phyloP scores from a whole-genome alignment of 257 asterid genomes.

The Solanum pinnatisectum region DNA sequence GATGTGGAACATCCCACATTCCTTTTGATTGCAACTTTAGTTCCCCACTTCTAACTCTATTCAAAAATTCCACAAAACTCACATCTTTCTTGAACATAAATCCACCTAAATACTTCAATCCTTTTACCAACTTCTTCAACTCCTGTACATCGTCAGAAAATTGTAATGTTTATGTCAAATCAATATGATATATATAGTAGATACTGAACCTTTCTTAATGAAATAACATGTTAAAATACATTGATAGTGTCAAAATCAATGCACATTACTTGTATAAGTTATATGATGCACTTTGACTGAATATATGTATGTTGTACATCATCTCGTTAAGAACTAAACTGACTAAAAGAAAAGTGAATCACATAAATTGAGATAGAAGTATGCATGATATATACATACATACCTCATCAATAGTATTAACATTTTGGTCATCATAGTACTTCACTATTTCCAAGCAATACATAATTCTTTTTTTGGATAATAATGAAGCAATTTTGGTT shows the following conservation, averaged over 20 bases:
- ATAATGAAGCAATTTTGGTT: constrained; percentile 13
- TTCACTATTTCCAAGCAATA: constrained; percentile 47
- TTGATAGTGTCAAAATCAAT: background rate
- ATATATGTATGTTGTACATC: background rate
- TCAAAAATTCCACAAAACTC: constrained; percentile 31
- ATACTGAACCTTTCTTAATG: no score
- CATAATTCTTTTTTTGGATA: constrained; percentile 24
- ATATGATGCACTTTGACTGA: background rate
- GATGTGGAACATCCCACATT: constrained; percentile 46
- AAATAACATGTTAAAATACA: background rate
- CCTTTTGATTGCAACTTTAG: constrained; percentile 19
- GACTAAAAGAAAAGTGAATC: background rate
- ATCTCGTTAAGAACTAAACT: no score
- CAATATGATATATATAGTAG: fast-evolving
- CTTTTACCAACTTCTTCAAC: constrained; percentile 14
- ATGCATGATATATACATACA: constrained; percentile 4
- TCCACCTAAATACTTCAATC: constrained; percentile 22
- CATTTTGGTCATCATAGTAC: constrained; percentile 20
- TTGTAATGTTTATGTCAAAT: background rate
- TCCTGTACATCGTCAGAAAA: constrained; percentile 18
- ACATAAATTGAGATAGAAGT: background rate
- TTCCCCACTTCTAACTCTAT: constrained; percentile 46
- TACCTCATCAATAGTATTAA: constrained; percentile 30
- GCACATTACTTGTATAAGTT: background rate
- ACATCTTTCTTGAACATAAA: constrained; percentile 40